These are phyloP conservation scores for Medicago lupulina DNA, from an alignment of 306 rosid species.

Conservation along the genomic window DNA sequence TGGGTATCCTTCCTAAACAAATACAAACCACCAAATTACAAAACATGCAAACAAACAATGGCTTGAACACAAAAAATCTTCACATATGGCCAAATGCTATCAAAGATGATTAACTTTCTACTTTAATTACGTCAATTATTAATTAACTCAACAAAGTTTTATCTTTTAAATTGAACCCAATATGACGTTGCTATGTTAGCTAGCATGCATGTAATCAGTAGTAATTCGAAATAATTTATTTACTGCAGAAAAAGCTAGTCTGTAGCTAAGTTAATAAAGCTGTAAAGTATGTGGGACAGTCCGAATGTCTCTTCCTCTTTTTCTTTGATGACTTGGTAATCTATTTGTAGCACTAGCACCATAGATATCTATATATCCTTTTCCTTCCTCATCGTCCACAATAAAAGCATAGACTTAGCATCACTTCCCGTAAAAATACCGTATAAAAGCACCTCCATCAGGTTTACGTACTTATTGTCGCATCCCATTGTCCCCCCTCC, in stretches of 20 bases:
- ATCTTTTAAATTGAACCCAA: too few relatives aligned
- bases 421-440: conserved; percentile 46
- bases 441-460: conserved; percentile 41
- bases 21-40: too few relatives aligned
- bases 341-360: conserved; percentile 32
- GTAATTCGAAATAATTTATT: not conserved
- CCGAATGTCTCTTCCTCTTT: conserved; percentile 81
- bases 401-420: conserved; percentile 44
- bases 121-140: too few relatives aligned
- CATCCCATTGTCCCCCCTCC: conserved; percentile 47
- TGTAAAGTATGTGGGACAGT: conserved; percentile 89
- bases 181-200: too few relatives aligned
- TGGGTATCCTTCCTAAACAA: too few relatives aligned
- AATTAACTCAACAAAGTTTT: too few relatives aligned
- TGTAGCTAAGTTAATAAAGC: conserved; percentile 47
- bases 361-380: conserved; percentile 24
- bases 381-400: conserved; percentile 25
- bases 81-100: too few relatives aligned
- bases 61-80: too few relatives aligned
- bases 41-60: too few relatives aligned
- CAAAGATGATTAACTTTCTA: too few relatives aligned
- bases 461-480: conserved; percentile 49
- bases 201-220: too few relatives aligned
- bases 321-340: not conserved
- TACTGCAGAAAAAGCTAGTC: conserved; percentile 8